phyloP scores from a whole-genome alignment of 2,329 filamentous ascomycete species.

The Monilinia vaccinii-corymbosi region DNA sequence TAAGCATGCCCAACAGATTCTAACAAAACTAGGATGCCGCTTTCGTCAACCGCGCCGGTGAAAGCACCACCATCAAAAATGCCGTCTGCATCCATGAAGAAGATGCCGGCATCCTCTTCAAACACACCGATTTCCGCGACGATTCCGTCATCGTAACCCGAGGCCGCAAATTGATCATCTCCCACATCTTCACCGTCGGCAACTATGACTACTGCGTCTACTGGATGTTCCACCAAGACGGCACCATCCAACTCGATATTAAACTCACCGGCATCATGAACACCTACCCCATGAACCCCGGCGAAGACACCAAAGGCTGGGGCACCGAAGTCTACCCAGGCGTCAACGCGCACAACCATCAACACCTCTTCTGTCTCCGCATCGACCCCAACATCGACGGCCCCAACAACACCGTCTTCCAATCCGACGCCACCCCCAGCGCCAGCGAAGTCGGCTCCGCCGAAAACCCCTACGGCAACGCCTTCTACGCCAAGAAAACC shows the following conservation, averaged over 20 bases:
- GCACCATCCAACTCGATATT: constrained; percentile 84
- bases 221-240: constrained; percentile 90
- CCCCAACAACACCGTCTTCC: constrained; percentile 73
- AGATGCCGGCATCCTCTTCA: constrained; percentile 85
- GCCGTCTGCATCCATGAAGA: constrained; percentile 95
- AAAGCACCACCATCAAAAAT: constrained; percentile 78
- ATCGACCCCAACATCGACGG: constrained; percentile 84
- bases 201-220: constrained; percentile 90
- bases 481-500: constrained; percentile 78
- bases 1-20: neutral
- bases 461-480: constrained; percentile 85
- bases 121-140: constrained; percentile 89
- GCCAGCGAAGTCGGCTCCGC: constrained; percentile 67
- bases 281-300: constrained; percentile 73
- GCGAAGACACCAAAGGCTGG: constrained; percentile 78
- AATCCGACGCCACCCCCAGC: constrained; percentile 65
- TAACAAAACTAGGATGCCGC: constrained; percentile 45
- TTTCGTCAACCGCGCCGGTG: constrained; percentile 70
- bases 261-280: constrained; percentile 89
- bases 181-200: constrained; percentile 88
- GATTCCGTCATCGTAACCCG: constrained; percentile 80
- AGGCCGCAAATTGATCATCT: constrained; percentile 75
- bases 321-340: constrained; percentile 84
- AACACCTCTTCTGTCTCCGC: constrained; percentile 88
- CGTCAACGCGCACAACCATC: constrained; percentile 92